Evolutionary conservation across 23 red algal species (phyloP).

Genomic region (Gracilaria gracilis): DNA sequence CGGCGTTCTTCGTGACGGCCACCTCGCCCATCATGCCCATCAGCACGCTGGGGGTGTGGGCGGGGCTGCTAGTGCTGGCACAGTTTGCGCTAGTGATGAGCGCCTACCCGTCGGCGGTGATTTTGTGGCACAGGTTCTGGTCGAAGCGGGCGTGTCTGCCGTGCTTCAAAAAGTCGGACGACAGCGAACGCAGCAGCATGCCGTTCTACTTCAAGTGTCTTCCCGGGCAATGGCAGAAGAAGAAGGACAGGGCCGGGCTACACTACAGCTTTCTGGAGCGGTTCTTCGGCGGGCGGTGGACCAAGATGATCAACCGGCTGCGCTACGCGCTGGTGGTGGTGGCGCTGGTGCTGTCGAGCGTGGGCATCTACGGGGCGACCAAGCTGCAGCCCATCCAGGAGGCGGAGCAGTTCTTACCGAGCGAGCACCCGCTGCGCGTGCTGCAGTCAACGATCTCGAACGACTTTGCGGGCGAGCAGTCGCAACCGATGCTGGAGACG

Average conservation of each 20-base stretch:
- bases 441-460: background rate
- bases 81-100: constrained; percentile 76
- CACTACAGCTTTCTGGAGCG: constrained; percentile 57
- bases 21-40: constrained; percentile 82
- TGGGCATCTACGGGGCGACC: constrained; percentile 54
- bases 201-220: constrained; percentile 39
- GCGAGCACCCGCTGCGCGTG: constrained; percentile 30
- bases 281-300: constrained; percentile 74
- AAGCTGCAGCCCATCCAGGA: constrained; percentile 58
- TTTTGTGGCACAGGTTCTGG: constrained; percentile 72
- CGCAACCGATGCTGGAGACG: constrained; percentile 9
- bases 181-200: constrained; percentile 7
- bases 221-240: constrained; percentile 14
- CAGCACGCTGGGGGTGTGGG: constrained; percentile 81
- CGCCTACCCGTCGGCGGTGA: constrained; percentile 70
- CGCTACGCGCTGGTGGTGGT: constrained; percentile 51
- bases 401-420: constrained; percentile 67
- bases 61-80: constrained; percentile 55
- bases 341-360: constrained; percentile 45
- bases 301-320: constrained; percentile 1
- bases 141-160: background rate
- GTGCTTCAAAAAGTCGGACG: background rate
- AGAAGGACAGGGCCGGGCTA: constrained; percentile 6
- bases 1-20: constrained; percentile 84
- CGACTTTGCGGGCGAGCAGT: constrained; percentile 30